Base-by-base conservation (phyloP, 2,329 filamentous ascomycete genomes). In the Fusarium irregulare region DNA sequence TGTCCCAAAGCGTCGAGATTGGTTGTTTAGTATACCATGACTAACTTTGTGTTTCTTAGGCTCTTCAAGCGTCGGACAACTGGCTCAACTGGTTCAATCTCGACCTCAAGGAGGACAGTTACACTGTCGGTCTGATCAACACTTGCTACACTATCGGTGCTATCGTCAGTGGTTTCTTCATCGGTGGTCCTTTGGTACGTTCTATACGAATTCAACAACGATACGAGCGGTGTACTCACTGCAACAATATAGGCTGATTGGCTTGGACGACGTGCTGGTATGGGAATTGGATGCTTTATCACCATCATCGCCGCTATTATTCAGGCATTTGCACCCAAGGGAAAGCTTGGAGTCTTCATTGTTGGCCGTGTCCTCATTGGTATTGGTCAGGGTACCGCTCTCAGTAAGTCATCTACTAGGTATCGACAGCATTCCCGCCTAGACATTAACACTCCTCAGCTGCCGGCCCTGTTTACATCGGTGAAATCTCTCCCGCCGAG, bases 121-220 rank as follows among this genome's bases (percentile, higher is more conserved):
- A 85, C 66, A 75, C 83, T 14, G 80, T 85, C 48, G 83, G 83
- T 23, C 72, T 85, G 56, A 79, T 92, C 75, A 92, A 92, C 74
- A 92, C 90, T 4, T 85, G 88, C 14, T 92, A 92, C 76, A 91
- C 89, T 2, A 89, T 92, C 48, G 90, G 90, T 59, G 90, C 89
- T 56, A 91, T 93, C 50, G 83, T 92, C 21, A 87, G 88, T 40
- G 90, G 90, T 51, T 92, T 90, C 82, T 92, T 92, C 82, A 75
- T 92, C 12, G 89, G 87, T 62, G 90, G 90, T 2, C 90, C 90
- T 2, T 77, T 86, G 21, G 88, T 83, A 72, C 41, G 72, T 70
- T 45, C 45, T 37, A 42, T 13, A 7, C 27, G 20, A 48, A 37
- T 34, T 34, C 21, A 49, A 57, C 18, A 45, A 34, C 21, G 28